phyloP scores from a whole-genome alignment of 2,329 filamentous ascomycete species.

The Parastagonospora avenae region DNA sequence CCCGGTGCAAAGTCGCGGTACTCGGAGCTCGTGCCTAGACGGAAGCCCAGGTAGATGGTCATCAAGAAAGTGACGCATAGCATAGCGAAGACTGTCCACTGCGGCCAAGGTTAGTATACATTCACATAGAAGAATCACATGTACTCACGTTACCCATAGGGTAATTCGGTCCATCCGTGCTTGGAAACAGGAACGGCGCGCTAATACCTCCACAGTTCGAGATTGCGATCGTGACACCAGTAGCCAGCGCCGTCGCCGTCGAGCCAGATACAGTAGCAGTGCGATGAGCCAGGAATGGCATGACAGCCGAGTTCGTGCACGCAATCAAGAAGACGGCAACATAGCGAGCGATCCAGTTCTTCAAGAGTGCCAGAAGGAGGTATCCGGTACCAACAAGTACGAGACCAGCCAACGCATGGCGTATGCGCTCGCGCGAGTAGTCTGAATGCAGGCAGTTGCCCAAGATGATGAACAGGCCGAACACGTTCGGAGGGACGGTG shows the following conservation, averaged over 20 bases:
- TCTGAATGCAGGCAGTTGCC: constrained; percentile 27
- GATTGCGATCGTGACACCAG: constrained; percentile 26
- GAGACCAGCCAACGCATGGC: constrained; percentile 21
- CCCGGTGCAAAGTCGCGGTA: constrained; percentile 28
- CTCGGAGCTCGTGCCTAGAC: constrained; percentile 25
- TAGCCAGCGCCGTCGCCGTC: constrained; percentile 26
- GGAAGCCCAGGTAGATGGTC: constrained; percentile 26
- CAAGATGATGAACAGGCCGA: constrained; percentile 58
- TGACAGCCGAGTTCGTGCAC: constrained; percentile 26
- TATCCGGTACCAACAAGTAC: constrained; percentile 23
- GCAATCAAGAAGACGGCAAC: constrained; percentile 27
- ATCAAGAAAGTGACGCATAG: constrained; percentile 19
- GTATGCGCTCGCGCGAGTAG: constrained; percentile 25
- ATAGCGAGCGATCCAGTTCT: constrained; percentile 27
- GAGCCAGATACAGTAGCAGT: constrained; percentile 27
- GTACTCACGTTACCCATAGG: constrained; percentile 23
- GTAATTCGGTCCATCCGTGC: constrained; percentile 21
- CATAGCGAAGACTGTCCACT: constrained; percentile 30
- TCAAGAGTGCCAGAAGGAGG: constrained; percentile 20
- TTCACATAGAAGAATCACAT: neutral
- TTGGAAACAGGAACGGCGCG: constrained; percentile 25
- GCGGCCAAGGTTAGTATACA: neutral
- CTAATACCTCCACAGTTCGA: constrained; percentile 29
- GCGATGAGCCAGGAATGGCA: constrained; percentile 26
- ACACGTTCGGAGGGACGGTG: constrained; percentile 69